Evolutionary conservation across 2,329 filamentous ascomycete genomes (phyloP).

Genomic region (Aspergillus caelatus): DNA sequence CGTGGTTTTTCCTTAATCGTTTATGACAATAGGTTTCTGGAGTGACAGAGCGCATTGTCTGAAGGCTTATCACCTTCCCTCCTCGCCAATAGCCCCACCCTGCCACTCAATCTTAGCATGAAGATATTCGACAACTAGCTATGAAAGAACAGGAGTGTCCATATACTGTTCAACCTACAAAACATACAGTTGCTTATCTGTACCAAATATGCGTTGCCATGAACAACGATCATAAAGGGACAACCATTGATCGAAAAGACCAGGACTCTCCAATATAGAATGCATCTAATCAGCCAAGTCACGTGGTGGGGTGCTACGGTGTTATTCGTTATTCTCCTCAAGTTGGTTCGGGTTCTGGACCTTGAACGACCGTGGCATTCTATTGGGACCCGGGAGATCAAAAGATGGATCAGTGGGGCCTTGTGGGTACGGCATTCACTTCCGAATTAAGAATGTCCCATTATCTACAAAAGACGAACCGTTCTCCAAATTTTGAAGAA

Average conservation of each 20-base stretch:
- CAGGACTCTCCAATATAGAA: not conserved
- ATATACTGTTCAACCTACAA: no score
- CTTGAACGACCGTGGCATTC: not conserved
- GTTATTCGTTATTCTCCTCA: no score
- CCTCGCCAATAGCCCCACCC: not conserved
- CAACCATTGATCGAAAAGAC: not conserved
- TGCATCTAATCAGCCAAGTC: not conserved
- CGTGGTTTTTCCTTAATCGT: not conserved
- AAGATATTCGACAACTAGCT: no score
- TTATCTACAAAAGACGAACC: not conserved
- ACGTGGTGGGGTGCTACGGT: no score
- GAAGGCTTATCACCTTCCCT: not conserved
- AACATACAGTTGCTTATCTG: no score
- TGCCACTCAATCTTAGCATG: no score
- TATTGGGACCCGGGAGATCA: not conserved
- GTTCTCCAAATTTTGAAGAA: not conserved
- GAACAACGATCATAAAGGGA: not conserved
- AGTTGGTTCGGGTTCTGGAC: not conserved
- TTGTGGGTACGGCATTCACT: not conserved
- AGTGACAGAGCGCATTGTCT: not conserved
- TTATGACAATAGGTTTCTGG: not conserved
- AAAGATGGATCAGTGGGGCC: not conserved
- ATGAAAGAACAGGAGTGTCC: no score
- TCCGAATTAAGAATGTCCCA: not conserved
- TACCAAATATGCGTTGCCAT: not conserved